Evolutionary conservation across 805 yeast genomes (phyloP), one percentile per base, ranked within the genome.

Genomic region (Priceomyces melissophilus): DNA sequence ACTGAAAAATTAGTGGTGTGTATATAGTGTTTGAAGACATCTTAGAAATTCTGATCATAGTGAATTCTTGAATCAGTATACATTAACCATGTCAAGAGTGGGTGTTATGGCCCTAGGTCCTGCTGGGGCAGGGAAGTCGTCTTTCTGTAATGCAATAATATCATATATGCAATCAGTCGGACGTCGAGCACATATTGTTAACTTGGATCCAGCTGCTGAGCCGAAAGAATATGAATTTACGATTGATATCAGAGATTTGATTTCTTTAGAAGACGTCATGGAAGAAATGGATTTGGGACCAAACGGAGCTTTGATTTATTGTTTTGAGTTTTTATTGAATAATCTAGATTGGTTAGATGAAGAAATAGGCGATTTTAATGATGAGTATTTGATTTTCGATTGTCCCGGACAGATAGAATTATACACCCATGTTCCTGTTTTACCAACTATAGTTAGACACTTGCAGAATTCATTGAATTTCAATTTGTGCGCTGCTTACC

Each of bases 401-500:
- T 90, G 97, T 63, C 98, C 98, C 0, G 98, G 98, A 0, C 98
- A 91, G 59, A 90, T 91, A 46, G 99, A 91, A 61, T 71, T 91
- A 15, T 91, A 91, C 57, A 88, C 95, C 4, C 99, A 93, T 63
- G 79, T 91, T 27, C 98, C 98, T 0, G 91, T 89, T 6, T 71
- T 93, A 39, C 99, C 99, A 1, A 77, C 88, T 2, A 81, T 93
- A 5, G 93, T 88, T 7, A 83, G 82, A 49, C 98, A 93, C 64
- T 71, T 93, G 49, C 84, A 82, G 53, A 79, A 79, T 42, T 83
- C 79, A 47, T 69, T 90, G 57, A 87, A 86, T 55, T 91, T 93
- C 68, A 84, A 82, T 42, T 67, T 95, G 11, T 93, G 99, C 69
- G 96, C 97, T 16, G 80, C 96, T 0, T 93, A 93, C 62, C 67